Evolutionary conservation across 805 yeast genomes (phyloP).

Genomic region (Candida caryicola): DNA sequence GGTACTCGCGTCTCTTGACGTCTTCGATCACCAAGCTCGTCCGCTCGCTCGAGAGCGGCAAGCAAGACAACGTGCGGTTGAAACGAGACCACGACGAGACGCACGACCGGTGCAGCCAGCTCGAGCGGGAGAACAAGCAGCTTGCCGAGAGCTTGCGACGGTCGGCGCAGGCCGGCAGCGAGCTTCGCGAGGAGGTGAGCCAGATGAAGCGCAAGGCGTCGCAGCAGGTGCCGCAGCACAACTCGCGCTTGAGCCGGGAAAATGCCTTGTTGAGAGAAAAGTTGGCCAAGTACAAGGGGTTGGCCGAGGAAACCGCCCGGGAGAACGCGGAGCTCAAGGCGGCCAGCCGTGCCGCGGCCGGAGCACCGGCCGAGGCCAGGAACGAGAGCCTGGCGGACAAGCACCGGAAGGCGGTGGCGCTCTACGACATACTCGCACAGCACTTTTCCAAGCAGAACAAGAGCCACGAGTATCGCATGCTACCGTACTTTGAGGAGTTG

Average conservation of each 20-base stretch:
- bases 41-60: conserved; percentile 9
- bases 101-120: background rate
- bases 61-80: conserved; percentile 3
- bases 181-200: conserved; percentile 7
- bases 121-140: conserved; percentile 2
- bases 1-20: conserved; percentile 23
- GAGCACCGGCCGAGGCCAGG: background rate
- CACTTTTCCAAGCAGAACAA: background rate
- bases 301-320: conserved; percentile 7
- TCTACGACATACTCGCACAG: background rate
- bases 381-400: background rate
- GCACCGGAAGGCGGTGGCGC: background rate
- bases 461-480: background rate
- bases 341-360: background rate
- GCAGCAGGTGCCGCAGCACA: conserved; percentile 16
- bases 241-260: conserved; percentile 22
- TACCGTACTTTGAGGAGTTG: conserved; percentile 9
- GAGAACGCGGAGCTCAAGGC: conserved; percentile 6
- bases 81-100: background rate
- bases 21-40: conserved; percentile 28
- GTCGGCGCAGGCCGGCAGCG: conserved; percentile 5
- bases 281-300: conserved; percentile 31
- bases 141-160: background rate
- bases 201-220: conserved; percentile 14
- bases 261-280: conserved; percentile 31